These are phyloP conservation scores for Suillus bovinus DNA, from an alignment of 768 basidiomycete genomes.

Conservation along the genomic window DNA sequence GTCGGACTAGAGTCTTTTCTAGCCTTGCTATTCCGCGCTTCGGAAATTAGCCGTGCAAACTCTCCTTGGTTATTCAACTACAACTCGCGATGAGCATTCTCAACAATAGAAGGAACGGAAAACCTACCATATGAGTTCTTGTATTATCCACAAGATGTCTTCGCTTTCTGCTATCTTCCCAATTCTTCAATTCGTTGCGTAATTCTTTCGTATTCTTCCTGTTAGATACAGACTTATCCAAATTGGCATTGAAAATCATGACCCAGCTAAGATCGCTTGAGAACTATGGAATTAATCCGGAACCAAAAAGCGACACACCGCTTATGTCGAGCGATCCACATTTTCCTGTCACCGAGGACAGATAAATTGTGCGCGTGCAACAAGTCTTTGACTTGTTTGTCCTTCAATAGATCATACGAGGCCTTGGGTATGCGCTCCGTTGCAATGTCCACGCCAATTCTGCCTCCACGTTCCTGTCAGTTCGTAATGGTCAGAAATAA, in stretches of 20 bases:
- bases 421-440: conserved; percentile 57
- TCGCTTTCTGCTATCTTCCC: conserved; percentile 54
- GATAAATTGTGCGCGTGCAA: conserved; percentile 52
- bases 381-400: conserved; percentile 57
- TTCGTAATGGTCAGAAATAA: not conserved
- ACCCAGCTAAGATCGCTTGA: conserved; percentile 54
- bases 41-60: conserved; percentile 36
- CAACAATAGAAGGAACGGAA: conserved; percentile 1
- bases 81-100: not conserved
- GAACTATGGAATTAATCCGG: not conserved
- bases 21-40: conserved; percentile 35
- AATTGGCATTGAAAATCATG: conserved; percentile 68
- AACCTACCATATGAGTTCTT: conserved; percentile 40
- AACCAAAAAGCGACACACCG: conserved; percentile 38
- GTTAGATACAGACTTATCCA: conserved; percentile 50
- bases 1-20: conserved; percentile 18
- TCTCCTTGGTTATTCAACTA: conserved; percentile 31
- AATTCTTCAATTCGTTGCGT: conserved; percentile 51
- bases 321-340: conserved; percentile 58
- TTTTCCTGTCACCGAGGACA: conserved; percentile 49
- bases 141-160: conserved; percentile 38
- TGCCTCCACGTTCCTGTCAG: conserved; percentile 13
- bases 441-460: conserved; percentile 33
- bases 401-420: conserved; percentile 64
- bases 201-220: conserved; percentile 51